Evolutionary conservation across 148 eudicot genomes (phyloP).

Genomic region (Nepenthes gracilis): DNA sequence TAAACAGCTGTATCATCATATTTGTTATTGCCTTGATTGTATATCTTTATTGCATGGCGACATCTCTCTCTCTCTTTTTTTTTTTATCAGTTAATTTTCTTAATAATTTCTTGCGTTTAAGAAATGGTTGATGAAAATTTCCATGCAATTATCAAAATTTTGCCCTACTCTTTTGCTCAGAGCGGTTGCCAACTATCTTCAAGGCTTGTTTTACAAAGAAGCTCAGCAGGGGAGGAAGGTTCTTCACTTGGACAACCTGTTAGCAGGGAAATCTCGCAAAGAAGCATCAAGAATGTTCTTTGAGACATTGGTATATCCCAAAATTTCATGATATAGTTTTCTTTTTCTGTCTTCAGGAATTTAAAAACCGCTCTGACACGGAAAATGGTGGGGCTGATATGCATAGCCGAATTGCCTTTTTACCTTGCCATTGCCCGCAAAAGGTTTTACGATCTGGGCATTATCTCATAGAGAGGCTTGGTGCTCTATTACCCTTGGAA

Average conservation of each 20-base stretch:
- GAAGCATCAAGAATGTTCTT: conserved; percentile 99
- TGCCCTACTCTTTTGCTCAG: conserved; percentile 22
- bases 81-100: too few relatives aligned
- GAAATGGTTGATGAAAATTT: background rate
- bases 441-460: too few relatives aligned
- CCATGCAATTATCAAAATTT: background rate
- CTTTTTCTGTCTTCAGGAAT: background rate
- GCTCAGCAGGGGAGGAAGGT: conserved; percentile 41
- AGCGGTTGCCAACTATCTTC: conserved; percentile 96
- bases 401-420: too few relatives aligned
- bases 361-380: too few relatives aligned
- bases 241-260: conserved; percentile 60
- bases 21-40: background rate
- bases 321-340: background rate
- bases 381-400: too few relatives aligned
- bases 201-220: conserved; percentile 71
- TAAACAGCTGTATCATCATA: too few relatives aligned
- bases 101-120: too few relatives aligned
- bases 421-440: too few relatives aligned
- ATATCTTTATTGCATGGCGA: background rate
- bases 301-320: conserved; percentile 76
- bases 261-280: conserved; percentile 81
- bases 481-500: too few relatives aligned
- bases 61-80: too few relatives aligned
- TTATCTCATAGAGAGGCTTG: too few relatives aligned